A percentile compares a stretch with the other conserved stretches of the same genome.
These are phyloP conservation scores for Epicoccum nigrum DNA, from an alignment of 2,329 filamentous ascomycete species.

Conservation along the genomic window DNA sequence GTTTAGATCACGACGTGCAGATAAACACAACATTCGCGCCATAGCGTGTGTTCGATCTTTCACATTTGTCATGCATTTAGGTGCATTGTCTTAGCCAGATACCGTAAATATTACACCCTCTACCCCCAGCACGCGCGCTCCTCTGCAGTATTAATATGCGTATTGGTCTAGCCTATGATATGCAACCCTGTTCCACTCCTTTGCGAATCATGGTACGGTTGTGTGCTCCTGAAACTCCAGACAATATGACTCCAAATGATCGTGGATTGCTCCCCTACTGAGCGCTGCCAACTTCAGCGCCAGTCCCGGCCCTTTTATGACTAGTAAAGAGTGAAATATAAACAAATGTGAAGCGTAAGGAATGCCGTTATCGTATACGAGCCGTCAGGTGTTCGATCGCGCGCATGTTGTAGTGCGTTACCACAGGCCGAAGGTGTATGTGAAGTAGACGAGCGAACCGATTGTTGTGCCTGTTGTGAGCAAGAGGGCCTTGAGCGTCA, in stretches of 20 bases:
- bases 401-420: slow-evolving; percentile 20
- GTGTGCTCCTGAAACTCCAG: slow-evolving; percentile 22
- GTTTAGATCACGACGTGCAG: neutral
- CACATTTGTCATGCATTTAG: slow-evolving; percentile 1
- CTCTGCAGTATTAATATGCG: slow-evolving; percentile 20
- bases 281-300: slow-evolving; percentile 22
- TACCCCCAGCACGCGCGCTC: slow-evolving; percentile 7
- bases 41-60: neutral
- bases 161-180: slow-evolving; percentile 11
- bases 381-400: slow-evolving; percentile 10
- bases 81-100: slow-evolving; percentile 9
- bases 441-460: slow-evolving; percentile 62
- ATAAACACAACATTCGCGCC: slow-evolving; percentile 2
- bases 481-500: slow-evolving; percentile 62
- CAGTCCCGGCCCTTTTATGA: slow-evolving; percentile 21
- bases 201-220: neutral
- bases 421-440: slow-evolving; percentile 52
- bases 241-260: slow-evolving; percentile 19
- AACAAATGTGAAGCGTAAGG: slow-evolving; percentile 28
- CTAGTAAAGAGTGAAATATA: slow-evolving; percentile 30
- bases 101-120: slow-evolving; percentile 16
- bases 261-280: slow-evolving; percentile 19
- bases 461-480: slow-evolving; percentile 63
- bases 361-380: slow-evolving; percentile 30
- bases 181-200: neutral